Base-by-base conservation (phyloP, 352 stramenopile species). In the Phytophthora pseudosyringae region DNA sequence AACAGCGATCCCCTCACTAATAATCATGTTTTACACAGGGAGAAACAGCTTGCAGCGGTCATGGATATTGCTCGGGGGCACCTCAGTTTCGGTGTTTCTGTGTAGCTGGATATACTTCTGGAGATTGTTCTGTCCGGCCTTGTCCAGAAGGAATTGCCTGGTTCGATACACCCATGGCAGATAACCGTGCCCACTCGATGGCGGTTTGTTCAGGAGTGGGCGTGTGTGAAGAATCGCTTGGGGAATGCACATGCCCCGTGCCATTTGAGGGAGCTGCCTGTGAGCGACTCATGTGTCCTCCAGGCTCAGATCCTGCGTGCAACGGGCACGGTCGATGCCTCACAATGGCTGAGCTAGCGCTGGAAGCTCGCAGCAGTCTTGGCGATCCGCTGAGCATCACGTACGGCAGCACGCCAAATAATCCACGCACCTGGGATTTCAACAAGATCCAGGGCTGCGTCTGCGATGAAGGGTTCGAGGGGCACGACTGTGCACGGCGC, bases 361-460 rank as follows among this genome's bases (percentile, higher is more conserved):
- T 76, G n/a, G 67, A 84, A 54, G 73, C 82, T 2, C 69, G 60
- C 5, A 67, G 45, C 21, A 54, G 32, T 56, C 81, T 91, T 35
- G 83, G 81, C 21, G 80, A 91, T 9, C 83, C 80, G 1, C 41
- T 86, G 4, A 58, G 62, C 29, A 61, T 86, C 55, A 82, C 76
- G n/a, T 94, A 92, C 63, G 82, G 86, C 31, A 59, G 53, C 9
- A 86, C 73, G n/a, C 83, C 83, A 18, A 93, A 93, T 67, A 77
- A 81, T 43, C 80, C 83, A 0, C 67, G 62, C 40, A 90, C 81
- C 5, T 98, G 92, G 92, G 92, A 97, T 61, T 82, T 81, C 16
- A 81, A 93, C 71, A 93, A 93, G 57, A 91, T 98, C 40, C 72
- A 91, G n/a, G 90, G 86, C 26, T 98, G 92, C 71, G 28, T 88